phyloP scores from a whole-genome alignment of 176 grass and related monocot genomes.

The Alloteropsis semialata region DNA sequence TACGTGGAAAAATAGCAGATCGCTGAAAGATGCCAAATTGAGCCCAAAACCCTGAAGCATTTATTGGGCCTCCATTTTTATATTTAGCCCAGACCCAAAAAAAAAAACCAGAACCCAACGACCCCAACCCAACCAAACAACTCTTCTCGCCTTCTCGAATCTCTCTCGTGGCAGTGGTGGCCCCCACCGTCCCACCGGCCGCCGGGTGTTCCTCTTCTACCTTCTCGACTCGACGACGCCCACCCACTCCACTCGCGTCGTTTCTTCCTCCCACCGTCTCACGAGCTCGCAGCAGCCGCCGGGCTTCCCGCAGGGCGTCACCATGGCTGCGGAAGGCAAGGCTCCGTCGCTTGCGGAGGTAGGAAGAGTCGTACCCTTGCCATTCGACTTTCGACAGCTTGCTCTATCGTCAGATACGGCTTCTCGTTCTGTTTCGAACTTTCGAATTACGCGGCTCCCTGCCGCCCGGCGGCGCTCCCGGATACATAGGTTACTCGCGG shows the following conservation, averaged over 20 bases:
- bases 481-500: background rate
- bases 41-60: background rate
- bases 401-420: background rate
- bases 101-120: background rate
- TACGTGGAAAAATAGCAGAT: background rate
- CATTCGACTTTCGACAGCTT: background rate
- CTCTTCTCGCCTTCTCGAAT: background rate
- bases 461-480: background rate
- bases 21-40: background rate
- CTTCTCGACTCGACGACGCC: constrained; percentile 7
- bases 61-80: background rate
- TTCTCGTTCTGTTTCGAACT: background rate
- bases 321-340: constrained; percentile 26
- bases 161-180: background rate
- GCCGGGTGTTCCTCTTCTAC: background rate
- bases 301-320: background rate
- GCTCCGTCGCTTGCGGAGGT: constrained; percentile 10
- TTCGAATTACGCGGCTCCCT: background rate
- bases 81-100: background rate
- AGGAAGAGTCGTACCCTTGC: background rate
- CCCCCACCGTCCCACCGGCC: background rate
- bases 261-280: background rate
- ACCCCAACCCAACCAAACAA: background rate
- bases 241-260: background rate
- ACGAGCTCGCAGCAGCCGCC: background rate